Percentiles rank a stretch among this genome's conserved stretches.
Conservation (phyloP, 2,329 filamentous ascomycete genomes). For the Pseudocercospora cruenta region DNA sequence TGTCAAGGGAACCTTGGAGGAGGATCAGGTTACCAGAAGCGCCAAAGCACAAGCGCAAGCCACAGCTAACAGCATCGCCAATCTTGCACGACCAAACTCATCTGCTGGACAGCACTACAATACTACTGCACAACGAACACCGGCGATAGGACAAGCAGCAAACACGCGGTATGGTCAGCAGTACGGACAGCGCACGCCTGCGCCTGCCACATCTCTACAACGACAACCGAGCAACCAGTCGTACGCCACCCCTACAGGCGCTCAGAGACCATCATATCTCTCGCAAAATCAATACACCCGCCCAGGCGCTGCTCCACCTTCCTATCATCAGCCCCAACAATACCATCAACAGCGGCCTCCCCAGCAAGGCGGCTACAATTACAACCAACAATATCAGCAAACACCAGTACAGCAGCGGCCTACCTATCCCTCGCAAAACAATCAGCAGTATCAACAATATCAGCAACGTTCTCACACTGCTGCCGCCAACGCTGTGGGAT, state of each 20-base stretch:
- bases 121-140: constrained; percentile 38
- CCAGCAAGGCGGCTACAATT: constrained; percentile 28
- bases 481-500: constrained; percentile 30
- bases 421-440: constrained; percentile 21
- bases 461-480: constrained; percentile 29
- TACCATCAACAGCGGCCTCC: constrained; percentile 32
- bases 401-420: constrained; percentile 31
- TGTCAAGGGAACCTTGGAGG: constrained; percentile 79
- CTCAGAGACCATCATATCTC: constrained; percentile 26
- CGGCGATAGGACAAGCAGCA: constrained; percentile 40
- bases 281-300: constrained; percentile 35
- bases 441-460: constrained; percentile 30
- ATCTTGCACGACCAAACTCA: constrained; percentile 35
- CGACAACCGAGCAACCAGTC: constrained; percentile 34
- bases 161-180: constrained; percentile 41
- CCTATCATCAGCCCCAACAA: constrained; percentile 33
- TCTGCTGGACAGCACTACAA: constrained; percentile 39
- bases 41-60: constrained; percentile 44
- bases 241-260: constrained; percentile 34
- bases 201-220: constrained; percentile 30
- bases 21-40: constrained; percentile 65
- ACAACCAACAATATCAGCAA: constrained; percentile 29
- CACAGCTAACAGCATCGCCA: constrained; percentile 37
- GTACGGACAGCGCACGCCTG: constrained; percentile 32
- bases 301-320: constrained; percentile 27